A percentile compares a stretch with the other conserved stretches of the same genome.
phyloP scores from a whole-genome alignment of 2,329 filamentous ascomycete species.

The Apiospora saccharicola region DNA sequence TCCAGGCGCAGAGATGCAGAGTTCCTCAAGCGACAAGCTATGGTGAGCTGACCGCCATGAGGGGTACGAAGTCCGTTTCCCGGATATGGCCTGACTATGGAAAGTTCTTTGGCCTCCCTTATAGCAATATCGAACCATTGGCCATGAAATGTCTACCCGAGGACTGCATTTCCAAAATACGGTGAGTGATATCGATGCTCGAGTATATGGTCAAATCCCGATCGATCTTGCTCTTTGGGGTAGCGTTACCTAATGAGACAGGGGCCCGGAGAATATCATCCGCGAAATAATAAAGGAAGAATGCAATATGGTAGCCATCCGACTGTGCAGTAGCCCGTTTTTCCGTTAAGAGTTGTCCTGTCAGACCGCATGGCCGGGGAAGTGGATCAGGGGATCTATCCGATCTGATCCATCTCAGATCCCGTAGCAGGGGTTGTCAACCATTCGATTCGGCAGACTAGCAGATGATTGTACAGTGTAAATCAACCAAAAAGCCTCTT shows the following conservation, averaged over 20 bases:
- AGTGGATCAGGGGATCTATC: constrained; percentile 11
- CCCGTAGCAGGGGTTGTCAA: not conserved
- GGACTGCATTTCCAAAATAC: not conserved
- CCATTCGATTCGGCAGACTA: not conserved
- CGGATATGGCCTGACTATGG: too few species aligned
- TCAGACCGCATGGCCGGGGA: not conserved
- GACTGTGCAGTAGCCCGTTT: not conserved
- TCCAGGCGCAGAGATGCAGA: not conserved
- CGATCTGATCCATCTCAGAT: constrained; percentile 3
- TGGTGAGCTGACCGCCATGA: not conserved
- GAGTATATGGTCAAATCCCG: too few species aligned
- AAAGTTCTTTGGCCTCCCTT: not conserved
- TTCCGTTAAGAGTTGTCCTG: not conserved
- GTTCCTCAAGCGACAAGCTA: not conserved
- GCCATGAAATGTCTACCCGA: not conserved
- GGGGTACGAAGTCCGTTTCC: not conserved
- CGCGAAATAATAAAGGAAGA: not conserved
- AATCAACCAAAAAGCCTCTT: not conserved
- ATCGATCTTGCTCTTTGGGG: not conserved
- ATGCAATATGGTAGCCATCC: not conserved
- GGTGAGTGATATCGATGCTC: not conserved
- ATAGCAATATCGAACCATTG: not conserved
- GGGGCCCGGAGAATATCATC: not conserved
- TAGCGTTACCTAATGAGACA: not conserved
- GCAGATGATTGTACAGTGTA: not conserved